Evolutionary conservation across 495 filamentous ascomycete genomes (phyloP).

Genomic region (Sordaria brevicollis): DNA sequence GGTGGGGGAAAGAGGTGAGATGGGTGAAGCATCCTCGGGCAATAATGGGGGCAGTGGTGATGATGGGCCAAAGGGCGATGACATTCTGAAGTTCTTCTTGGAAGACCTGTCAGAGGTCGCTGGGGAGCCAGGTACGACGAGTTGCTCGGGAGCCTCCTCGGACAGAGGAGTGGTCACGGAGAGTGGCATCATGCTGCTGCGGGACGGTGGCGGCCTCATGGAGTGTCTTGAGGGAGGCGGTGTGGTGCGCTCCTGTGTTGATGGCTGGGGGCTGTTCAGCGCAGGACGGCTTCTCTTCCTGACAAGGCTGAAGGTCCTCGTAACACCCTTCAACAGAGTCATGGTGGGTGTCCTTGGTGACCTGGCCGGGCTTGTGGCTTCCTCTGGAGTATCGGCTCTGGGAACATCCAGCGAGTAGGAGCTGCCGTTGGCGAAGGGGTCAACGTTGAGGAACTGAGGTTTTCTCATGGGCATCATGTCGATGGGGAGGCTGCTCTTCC

Average conservation of each 20-base stretch:
- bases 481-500: constrained; percentile 23
- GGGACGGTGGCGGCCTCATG: neutral
- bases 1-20: neutral
- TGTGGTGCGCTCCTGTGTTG: neutral
- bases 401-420: constrained; percentile 25
- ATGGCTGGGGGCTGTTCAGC: constrained; percentile 15
- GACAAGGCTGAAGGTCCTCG: constrained; percentile 34
- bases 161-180: neutral
- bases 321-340: constrained; percentile 29
- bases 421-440: constrained; percentile 33
- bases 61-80: neutral
- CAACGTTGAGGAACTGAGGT: constrained; percentile 35
- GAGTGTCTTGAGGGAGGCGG: neutral
- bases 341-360: constrained; percentile 29
- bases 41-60: neutral
- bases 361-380: constrained; percentile 11
- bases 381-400: constrained; percentile 10
- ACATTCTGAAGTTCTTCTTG: neutral
- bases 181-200: neutral
- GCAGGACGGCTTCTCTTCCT: constrained; percentile 36
- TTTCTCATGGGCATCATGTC: constrained; percentile 26
- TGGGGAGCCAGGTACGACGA: neutral
- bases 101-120: neutral
- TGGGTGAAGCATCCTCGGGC: neutral
- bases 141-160: neutral